A percentile compares a stretch with the other conserved stretches of the same genome.
These are phyloP conservation scores for Stereocaulon alpinum DNA, from an alignment of 495 filamentous ascomycete genomes.

Conservation along the genomic window DNA sequence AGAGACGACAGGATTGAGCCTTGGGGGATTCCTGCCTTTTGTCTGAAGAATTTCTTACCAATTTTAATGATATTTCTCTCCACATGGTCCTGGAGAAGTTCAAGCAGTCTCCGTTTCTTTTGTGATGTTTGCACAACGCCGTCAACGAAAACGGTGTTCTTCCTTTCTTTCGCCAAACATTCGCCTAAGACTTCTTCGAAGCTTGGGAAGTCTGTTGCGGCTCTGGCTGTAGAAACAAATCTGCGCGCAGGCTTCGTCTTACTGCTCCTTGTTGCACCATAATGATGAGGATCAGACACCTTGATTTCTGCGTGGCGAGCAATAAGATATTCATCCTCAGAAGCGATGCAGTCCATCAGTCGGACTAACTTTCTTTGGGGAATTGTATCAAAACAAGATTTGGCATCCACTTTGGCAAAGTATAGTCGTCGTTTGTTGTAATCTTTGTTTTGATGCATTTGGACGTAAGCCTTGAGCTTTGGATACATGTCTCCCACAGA, in stretches of 20 bases:
- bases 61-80: constrained; percentile 76
- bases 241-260: constrained; percentile 45
- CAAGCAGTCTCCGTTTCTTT: constrained; percentile 49
- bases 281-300: constrained; percentile 27
- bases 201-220: constrained; percentile 37
- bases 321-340: constrained; percentile 58
- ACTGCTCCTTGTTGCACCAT: constrained; percentile 8
- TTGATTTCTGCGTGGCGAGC: constrained; percentile 64
- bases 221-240: constrained; percentile 52
- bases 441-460: constrained; percentile 26
- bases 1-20: constrained; percentile 78
- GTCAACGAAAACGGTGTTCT: constrained; percentile 69
- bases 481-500: constrained; percentile 73
- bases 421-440: constrained; percentile 37
- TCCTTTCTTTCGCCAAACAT: constrained; percentile 29
- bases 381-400: constrained; percentile 91
- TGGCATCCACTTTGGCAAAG: constrained; percentile 87
- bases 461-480: constrained; percentile 61
- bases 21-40: constrained; percentile 84
- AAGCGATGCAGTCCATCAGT: constrained; percentile 53
- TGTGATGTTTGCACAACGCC: constrained; percentile 41
- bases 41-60: constrained; percentile 80
- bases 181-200: constrained; percentile 47
- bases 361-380: constrained; percentile 65
- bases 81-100: constrained; percentile 65